Evolutionary conservation across 2,329 filamentous ascomycete genomes (phyloP), one percentile per base, ranked within the genome.

Genomic region (Fusarium setosum): DNA sequence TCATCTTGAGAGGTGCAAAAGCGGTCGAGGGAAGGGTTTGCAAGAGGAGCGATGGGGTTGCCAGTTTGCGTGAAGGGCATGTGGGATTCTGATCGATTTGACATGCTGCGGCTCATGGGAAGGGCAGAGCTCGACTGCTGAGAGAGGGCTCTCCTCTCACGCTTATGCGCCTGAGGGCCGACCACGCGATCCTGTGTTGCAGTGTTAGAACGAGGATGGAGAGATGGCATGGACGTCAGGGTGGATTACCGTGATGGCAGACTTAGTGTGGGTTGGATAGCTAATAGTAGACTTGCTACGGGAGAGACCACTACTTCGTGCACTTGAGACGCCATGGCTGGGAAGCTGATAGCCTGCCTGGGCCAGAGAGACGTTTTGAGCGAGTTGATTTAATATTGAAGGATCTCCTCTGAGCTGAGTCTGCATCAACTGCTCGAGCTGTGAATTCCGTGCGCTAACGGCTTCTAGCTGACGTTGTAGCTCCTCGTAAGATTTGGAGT

Each of bases 31-130:
- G 71, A 61, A 54, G 71, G 67, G 63, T 63, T 71, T 56, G 54
- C 59, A 23, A 73, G 56, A 13, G 72, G 68, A 4, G 79, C 75
- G 63, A 80, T 73, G 54, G 75, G 74, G 48, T 66, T 68, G 44
- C 72, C 72, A 31, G 72, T 75, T 52, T 72, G 67, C 65, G 72
- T 59, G 74, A 82, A 82, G 32, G 81, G 79, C 44, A 77, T 78
- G 24, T 77, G 65, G 35, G 73, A 70, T 23, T 79, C 77, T 10
- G 81, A 81, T 29, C 77, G 74, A 65, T 76, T 80, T 35, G 82
- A 84, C 13, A 74, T 72, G 53, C 76, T 79, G 56, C 83, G 81
- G 67, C 78, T 76, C 82, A 84, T 85, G 61, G 74, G 73, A 26
- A 78, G 75, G 2, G 76, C 73, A 9, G 73, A 61, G 12, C 73